Evolutionary conservation across 2,329 filamentous ascomycete genomes (phyloP).

Genomic region (Pestalotiopsis sp.): DNA sequence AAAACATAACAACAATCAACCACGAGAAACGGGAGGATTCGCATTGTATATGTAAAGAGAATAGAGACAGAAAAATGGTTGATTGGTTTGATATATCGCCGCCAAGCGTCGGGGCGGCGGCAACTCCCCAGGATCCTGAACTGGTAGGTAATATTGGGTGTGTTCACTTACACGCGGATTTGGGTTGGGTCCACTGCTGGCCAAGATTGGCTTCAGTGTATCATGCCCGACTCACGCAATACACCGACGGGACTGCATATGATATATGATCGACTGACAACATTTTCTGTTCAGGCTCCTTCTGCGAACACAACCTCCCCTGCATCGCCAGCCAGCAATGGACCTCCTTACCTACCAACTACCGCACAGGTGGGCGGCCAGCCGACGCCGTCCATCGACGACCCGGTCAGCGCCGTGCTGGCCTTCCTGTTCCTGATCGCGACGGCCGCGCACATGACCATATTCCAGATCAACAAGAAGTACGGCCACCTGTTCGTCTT

Average conservation of each 20-base stretch:
- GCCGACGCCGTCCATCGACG: conserved; percentile 62
- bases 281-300: neutral
- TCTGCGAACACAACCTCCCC: neutral
- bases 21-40: neutral
- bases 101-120: neutral
- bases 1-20: neutral
- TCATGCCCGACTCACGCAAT: neutral
- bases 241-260: neutral
- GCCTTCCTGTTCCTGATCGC: conserved; percentile 57
- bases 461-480: conserved; percentile 45
- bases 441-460: conserved; percentile 60
- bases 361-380: conserved; percentile 58
- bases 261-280: neutral
- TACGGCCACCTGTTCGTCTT: conserved; percentile 41
- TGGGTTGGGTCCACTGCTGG: neutral
- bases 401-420: conserved; percentile 67
- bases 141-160: neutral
- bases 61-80: neutral
- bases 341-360: conserved; percentile 43
- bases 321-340: neutral
- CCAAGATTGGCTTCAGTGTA: neutral
- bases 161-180: neutral
- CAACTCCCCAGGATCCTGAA: conserved; percentile 3
- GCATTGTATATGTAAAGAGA: neutral
- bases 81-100: conserved; percentile 1